These are phyloP conservation scores for Triglochin maritima DNA, from an alignment of 106 monocot genomes.

Conservation along the genomic window DNA sequence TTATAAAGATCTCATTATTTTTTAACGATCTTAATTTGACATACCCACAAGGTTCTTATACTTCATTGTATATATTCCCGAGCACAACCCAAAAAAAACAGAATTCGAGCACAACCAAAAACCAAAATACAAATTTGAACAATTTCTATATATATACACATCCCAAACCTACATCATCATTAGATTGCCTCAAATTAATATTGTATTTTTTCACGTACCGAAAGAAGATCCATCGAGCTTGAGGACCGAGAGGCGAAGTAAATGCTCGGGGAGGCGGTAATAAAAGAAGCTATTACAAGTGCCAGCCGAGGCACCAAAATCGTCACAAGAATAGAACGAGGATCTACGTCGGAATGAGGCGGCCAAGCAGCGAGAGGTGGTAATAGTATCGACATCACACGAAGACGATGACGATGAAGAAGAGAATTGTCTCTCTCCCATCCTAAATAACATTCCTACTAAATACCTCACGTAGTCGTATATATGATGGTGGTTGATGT, in stretches of 20 bases:
- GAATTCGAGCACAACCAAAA: no score
- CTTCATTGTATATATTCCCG: no score
- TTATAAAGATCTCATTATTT: no score
- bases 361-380: background rate
- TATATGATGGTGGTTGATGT: background rate
- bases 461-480: background rate
- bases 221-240: conserved; percentile 28
- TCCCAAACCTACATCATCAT: no score
- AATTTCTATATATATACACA: no score
- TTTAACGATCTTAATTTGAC: no score
- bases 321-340: no score
- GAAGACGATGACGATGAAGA: background rate
- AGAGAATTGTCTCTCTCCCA: background rate
- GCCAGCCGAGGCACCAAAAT: background rate
- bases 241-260: conserved; percentile 17
- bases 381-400: background rate
- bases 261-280: conserved; percentile 19
- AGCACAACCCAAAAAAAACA: no score
- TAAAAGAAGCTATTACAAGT: conserved; percentile 22
- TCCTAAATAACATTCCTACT: background rate
- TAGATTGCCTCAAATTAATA: background rate
- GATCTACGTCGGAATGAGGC: no score
- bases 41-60: no score
- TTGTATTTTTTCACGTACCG: background rate
- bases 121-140: no score